Evolutionary conservation across 345 rosid species (phyloP).

Genomic region (Psidium friedrichsthalianum): DNA sequence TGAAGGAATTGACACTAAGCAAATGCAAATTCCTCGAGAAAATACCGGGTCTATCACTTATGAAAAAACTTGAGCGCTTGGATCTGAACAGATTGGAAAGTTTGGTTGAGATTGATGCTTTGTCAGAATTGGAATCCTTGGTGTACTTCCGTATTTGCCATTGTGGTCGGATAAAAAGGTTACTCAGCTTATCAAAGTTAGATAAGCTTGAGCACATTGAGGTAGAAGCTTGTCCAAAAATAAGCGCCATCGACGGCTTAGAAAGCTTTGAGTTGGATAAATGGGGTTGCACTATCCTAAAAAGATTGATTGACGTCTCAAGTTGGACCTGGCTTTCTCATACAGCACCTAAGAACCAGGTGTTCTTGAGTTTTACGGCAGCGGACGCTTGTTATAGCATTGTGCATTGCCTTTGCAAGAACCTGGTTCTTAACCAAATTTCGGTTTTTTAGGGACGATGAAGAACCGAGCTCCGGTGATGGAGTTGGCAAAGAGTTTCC

Average conservation of each 20-base stretch:
- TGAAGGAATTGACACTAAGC: background rate
- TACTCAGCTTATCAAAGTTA: background rate
- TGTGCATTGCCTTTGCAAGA: background rate
- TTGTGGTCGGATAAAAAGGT: background rate
- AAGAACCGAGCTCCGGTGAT: background rate
- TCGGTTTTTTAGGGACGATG: background rate
- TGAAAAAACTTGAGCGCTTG: background rate
- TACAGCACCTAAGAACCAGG: background rate
- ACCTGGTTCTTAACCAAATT: background rate
- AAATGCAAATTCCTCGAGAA: background rate
- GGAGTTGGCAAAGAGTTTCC: background rate
- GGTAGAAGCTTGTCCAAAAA: background rate
- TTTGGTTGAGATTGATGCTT: background rate
- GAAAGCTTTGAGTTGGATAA: background rate
- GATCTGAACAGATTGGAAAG: background rate
- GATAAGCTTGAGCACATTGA: background rate
- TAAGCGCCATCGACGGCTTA: background rate
- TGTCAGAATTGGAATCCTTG: background rate
- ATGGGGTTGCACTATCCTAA: background rate
- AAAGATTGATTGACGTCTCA: background rate
- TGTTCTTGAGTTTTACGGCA: background rate
- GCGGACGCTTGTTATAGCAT: background rate
- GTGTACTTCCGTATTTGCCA: background rate
- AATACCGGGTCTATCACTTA: background rate
- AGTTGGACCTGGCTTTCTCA: background rate